phyloP scores from a whole-genome alignment of 495 filamentous ascomycete genomes.

The Penicillium silybi region DNA sequence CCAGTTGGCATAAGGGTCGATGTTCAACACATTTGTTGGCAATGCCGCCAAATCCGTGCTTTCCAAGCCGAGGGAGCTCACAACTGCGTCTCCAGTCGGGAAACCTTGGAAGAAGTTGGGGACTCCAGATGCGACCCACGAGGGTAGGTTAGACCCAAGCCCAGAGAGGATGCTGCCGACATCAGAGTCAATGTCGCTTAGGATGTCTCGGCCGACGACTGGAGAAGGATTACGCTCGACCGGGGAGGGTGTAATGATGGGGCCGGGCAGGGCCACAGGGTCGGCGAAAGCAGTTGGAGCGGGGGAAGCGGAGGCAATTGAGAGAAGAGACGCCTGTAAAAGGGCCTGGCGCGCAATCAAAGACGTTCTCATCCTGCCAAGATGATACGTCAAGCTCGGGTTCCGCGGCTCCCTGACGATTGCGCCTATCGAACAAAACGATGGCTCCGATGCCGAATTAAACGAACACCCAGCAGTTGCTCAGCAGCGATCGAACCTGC shows the following conservation, averaged over 20 bases:
- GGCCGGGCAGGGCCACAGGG: constrained; percentile 6
- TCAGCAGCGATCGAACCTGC: not conserved
- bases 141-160: constrained; percentile 51
- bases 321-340: not conserved
- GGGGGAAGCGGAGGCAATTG: constrained; percentile 9
- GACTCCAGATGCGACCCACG: constrained; percentile 59
- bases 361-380: not conserved
- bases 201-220: constrained; percentile 30
- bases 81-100: constrained; percentile 56
- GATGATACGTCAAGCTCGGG: not conserved
- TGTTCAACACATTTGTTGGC: constrained; percentile 68
- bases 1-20: constrained; percentile 78
- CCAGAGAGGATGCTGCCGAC: constrained; percentile 36
- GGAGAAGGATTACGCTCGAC: constrained; percentile 16
- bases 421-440: not conserved
- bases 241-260: constrained; percentile 20
- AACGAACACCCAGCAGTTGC: not conserved
- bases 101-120: constrained; percentile 65
- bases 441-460: not conserved
- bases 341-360: not conserved
- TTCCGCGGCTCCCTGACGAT: not conserved
- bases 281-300: constrained; percentile 16
- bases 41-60: constrained; percentile 51
- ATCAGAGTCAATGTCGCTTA: constrained; percentile 44
- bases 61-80: constrained; percentile 55